Evolutionary conservation across 2,329 filamentous ascomycete genomes (phyloP), one percentile per base, ranked within the genome.

Genomic region (Claviceps africana): DNA sequence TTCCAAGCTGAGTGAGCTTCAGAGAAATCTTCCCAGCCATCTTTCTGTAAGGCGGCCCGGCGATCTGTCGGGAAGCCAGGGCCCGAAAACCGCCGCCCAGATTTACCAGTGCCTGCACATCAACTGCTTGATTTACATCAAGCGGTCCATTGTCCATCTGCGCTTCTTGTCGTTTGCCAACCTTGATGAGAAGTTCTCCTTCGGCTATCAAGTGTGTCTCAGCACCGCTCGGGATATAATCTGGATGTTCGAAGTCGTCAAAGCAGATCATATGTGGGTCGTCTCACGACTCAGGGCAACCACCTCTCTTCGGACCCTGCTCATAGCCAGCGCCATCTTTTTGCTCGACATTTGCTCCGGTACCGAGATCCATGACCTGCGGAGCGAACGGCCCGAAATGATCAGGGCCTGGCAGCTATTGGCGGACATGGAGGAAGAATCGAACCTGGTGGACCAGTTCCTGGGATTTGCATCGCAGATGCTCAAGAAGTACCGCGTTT

Each of bases 271-370:
- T 31, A 15, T 44, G 7, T 45, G 52, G 44, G 44, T 53, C 11
- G 30, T 53, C 7, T 30, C 45, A 10, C 43, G 48, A 25, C 17
- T 53, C n/a, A 51, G 39, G 22, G 15, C 48, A 7, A 51, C 48
- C 17, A 33, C 6, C 11, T 48, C 28, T 19, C 44, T 48, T 9
- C 44, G 48, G 1, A 33, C 48, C 17, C 10, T 53, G 17, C 44
- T 53, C 11, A 28, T 53, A 3, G 52, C 52, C n/a, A 39, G 48
- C 28, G 30, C 39, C 13, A 40, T 51, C n/a, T 48, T 53, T 17
- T 21, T 53, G 44, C 22, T 53, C 19, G 52, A 53, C 11, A 22
- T 53, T 2, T 53, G 52, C 30, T 53, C 52, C 11, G 44, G 52
- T 2, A 25, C 21, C 11, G 48, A 51, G 37, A 45, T 51, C 9